Evolutionary conservation across 257 asterid species (phyloP).

Genomic region (Perilla frutescens): DNA sequence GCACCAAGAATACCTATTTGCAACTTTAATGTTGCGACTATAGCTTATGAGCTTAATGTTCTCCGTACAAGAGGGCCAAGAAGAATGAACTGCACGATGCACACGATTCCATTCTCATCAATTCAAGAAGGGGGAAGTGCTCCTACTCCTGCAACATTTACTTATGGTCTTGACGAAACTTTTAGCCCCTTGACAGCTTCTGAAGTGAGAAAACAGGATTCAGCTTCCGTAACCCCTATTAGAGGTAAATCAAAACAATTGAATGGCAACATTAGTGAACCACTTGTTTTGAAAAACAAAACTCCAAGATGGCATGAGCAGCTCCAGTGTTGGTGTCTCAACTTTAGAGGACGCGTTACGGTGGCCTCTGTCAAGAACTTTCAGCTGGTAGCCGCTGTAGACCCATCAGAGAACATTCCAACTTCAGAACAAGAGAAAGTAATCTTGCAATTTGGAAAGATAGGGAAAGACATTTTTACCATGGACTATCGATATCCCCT

Average conservation of each 20-base stretch:
- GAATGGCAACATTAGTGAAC: constrained; percentile 36
- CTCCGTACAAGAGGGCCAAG: constrained; percentile 82
- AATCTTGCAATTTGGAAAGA: constrained; percentile 70
- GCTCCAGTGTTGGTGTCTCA: constrained; percentile 76
- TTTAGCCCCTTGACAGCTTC: constrained; percentile 33
- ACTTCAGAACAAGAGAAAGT: constrained; percentile 59
- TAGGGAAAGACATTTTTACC: constrained; percentile 72
- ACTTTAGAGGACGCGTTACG: constrained; percentile 72
- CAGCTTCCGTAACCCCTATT: constrained; percentile 9
- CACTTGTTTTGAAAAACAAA: constrained; percentile 57
- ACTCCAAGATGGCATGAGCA: constrained; percentile 80
- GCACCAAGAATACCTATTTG: constrained; percentile 48
- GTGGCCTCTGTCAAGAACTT: constrained; percentile 84
- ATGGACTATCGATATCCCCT: constrained; percentile 77
- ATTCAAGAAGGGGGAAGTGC: constrained; percentile 49
- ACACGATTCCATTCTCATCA: constrained; percentile 51
- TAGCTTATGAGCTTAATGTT: constrained; percentile 69
- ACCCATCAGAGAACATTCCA: constrained; percentile 43
- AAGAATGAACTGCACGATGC: constrained; percentile 64
- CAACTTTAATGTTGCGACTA: constrained; percentile 56
- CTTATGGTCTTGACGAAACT: constrained; percentile 27
- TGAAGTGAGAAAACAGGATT: constrained; percentile 27
- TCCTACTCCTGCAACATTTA: constrained; percentile 51
- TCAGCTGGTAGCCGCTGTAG: constrained; percentile 64
- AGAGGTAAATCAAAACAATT: constrained; percentile 27